These are phyloP conservation scores for Chlamydomonas asymmetrica DNA, from an alignment of 139 green algal species.

Conservation along the genomic window DNA sequence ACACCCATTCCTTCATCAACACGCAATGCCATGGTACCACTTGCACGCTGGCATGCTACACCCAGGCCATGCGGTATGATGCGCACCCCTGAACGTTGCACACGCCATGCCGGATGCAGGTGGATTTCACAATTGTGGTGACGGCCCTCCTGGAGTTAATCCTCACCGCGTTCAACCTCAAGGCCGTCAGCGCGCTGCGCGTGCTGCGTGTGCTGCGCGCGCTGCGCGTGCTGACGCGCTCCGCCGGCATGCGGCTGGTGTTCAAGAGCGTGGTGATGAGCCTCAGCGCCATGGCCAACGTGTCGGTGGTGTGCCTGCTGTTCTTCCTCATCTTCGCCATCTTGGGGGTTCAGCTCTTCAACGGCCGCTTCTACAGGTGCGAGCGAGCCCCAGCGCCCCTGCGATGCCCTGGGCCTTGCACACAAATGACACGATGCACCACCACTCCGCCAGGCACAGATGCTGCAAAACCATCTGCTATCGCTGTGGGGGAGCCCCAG, in stretches of 20 bases:
- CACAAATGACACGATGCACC: too few species aligned
- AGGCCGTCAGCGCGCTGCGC: conserved; percentile 53
- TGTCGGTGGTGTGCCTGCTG: conserved; percentile 68
- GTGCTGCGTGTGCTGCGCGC: conserved; percentile 74
- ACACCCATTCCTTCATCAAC: too few species aligned
- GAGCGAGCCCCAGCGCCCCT: too few species aligned
- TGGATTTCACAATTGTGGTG: conserved; percentile 69
- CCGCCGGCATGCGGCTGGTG: conserved; percentile 76
- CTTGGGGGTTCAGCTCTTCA: conserved; percentile 81
- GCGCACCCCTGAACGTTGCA: too few species aligned
- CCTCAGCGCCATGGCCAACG: conserved; percentile 71
- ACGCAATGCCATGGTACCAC: too few species aligned
- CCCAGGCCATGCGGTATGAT: too few species aligned
- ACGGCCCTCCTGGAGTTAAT: conserved; percentile 43
- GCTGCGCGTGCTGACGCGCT: conserved; percentile 70
- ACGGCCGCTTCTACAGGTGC: conserved; percentile 45
- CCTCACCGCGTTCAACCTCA: background rate
- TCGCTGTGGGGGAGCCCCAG: too few species aligned
- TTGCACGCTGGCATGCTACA: too few species aligned
- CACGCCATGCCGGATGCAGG: too few species aligned
- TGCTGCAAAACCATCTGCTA: too few species aligned
- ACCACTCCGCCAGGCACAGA: too few species aligned
- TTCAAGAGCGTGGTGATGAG: conserved; percentile 71
- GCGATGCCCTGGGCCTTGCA: too few species aligned
- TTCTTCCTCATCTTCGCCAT: conserved; percentile 87